Conservation (phyloP, 1,284 basidiomycete species). For the Cutaneotrichosporon curvatum region DNA sequence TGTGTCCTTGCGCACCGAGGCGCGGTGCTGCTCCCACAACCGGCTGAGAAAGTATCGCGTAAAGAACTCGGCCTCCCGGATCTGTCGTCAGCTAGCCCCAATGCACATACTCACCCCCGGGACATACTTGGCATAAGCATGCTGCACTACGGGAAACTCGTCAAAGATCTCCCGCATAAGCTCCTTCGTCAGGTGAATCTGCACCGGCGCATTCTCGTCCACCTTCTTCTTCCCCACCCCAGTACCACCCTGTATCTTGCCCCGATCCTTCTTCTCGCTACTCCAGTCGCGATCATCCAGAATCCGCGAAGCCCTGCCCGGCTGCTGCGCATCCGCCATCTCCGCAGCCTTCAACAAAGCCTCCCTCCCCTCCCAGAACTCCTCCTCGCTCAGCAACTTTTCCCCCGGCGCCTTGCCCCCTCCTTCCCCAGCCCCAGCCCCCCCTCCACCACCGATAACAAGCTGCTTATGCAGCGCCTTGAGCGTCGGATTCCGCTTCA, state of each 20-base stretch:
- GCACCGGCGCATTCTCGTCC: slow-evolving; percentile 26
- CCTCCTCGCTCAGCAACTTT: slow-evolving; percentile 76
- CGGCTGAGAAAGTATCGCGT: slow-evolving; percentile 91
- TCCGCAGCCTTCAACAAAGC: slow-evolving; percentile 62
- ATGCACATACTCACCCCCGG: slow-evolving; percentile 46
- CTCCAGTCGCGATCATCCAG: slow-evolving; percentile 80
- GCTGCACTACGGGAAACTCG: slow-evolving; percentile 89
- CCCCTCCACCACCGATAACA: slow-evolving; percentile 69
- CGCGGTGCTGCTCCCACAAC: slow-evolving; percentile 88
- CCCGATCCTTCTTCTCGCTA: slow-evolving; percentile 36
- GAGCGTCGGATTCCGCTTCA: slow-evolving; percentile 67
- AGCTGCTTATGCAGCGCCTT: slow-evolving; percentile 73
- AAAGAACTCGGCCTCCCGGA: slow-evolving; percentile 91
- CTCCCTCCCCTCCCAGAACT: slow-evolving; percentile 93
- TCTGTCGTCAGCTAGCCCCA: background rate
- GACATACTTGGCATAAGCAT: slow-evolving; percentile 87
- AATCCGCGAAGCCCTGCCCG: slow-evolving; percentile 74
- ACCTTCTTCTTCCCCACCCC: slow-evolving; percentile 52
- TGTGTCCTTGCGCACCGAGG: slow-evolving; percentile 64
- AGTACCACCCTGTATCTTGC: slow-evolving; percentile 34
- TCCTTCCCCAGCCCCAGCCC: too few relatives aligned
- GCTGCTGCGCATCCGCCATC: slow-evolving; percentile 59
- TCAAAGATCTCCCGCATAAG: slow-evolving; percentile 93
- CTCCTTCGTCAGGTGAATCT: slow-evolving; percentile 78
- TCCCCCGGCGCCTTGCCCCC: too few relatives aligned